A percentile compares a stretch with the other conserved stretches of the same genome.
phyloP scores from a whole-genome alignment of 768 basidiomycete genomes.

The Pleurotus giganteus region DNA sequence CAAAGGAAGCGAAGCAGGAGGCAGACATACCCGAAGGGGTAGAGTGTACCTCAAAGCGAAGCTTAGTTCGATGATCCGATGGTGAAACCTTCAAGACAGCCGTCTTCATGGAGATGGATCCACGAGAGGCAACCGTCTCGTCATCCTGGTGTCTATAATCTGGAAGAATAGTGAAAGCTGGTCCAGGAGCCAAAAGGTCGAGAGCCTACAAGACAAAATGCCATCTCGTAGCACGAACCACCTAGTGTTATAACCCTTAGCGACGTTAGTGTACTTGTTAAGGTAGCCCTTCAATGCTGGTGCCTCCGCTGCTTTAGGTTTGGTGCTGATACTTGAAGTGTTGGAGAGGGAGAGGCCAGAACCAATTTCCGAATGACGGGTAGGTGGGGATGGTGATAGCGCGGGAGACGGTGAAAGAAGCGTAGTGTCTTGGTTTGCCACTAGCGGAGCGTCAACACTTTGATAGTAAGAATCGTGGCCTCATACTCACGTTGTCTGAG shows the following conservation, averaged over 20 bases:
- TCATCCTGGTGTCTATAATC: constrained; percentile 91
- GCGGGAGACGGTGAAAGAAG: constrained; percentile 37
- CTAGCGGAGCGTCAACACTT: constrained; percentile 31
- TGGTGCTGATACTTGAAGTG: background rate
- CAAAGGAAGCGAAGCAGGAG: background rate
- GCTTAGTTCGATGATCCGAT: constrained; percentile 42
- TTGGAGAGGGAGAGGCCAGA: background rate
- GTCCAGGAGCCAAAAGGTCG: background rate
- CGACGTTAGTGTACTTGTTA: constrained; percentile 92
- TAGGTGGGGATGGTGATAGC: background rate
- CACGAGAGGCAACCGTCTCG: constrained; percentile 80
- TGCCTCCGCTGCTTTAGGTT: constrained; percentile 43
- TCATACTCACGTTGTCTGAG: constrained; percentile 71
- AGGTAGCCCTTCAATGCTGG: constrained; percentile 73
- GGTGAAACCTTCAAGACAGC: constrained; percentile 59
- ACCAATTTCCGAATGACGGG: background rate
- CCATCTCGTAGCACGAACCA: constrained; percentile 94
- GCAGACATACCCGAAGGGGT: constrained; percentile 40
- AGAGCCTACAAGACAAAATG: constrained; percentile 71
- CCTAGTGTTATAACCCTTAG: constrained; percentile 82
- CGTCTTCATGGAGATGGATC: constrained; percentile 84
- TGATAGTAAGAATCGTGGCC: background rate
- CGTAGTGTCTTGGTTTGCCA: constrained; percentile 77
- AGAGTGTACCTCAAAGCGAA: constrained; percentile 83
- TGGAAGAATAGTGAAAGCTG: constrained; percentile 21